Conservation (phyloP, 2,329 filamentous ascomycete species). For the Talaromyces albobiverticillius region DNA sequence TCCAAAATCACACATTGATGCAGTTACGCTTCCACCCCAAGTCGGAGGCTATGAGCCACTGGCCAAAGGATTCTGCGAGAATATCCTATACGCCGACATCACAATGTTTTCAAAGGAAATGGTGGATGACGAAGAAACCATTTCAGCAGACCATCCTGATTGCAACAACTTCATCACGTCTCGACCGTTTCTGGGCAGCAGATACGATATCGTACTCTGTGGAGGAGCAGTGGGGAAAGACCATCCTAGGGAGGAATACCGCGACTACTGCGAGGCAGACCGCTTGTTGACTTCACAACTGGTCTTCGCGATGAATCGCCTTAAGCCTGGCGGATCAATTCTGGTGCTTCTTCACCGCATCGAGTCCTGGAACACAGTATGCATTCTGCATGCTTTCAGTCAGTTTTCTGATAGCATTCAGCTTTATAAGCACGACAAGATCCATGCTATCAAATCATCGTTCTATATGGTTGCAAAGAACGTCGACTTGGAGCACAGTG, state of each 20-base stretch:
- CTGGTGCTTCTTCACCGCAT: not conserved
- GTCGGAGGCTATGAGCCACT: not conserved
- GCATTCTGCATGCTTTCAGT: not conserved
- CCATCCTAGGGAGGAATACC: not conserved
- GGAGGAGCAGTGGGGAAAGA: too few relatives aligned
- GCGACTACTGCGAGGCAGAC: not conserved
- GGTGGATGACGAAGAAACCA: too few relatives aligned
- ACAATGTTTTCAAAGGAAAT: too few relatives aligned
- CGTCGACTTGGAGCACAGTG: not conserved
- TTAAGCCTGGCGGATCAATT: not conserved
- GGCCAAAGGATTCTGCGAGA: too few relatives aligned
- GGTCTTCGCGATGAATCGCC: not conserved
- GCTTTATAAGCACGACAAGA: not conserved
- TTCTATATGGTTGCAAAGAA: not conserved
- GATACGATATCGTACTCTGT: too few relatives aligned
- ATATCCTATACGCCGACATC: too few relatives aligned
- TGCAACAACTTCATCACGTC: too few relatives aligned
- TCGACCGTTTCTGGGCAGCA: too few relatives aligned
- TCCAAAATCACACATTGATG: too few relatives aligned
- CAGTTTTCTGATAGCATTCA: not conserved
- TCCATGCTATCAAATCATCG: not conserved
- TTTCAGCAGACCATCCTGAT: too few relatives aligned
- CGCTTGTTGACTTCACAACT: too few relatives aligned
- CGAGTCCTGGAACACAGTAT: not conserved
- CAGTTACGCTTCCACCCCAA: too few relatives aligned